Percentiles rank a stretch among this genome's conserved stretches.
phyloP scores from a whole-genome alignment of 768 basidiomycete genomes.

The Tremella fuciformis region DNA sequence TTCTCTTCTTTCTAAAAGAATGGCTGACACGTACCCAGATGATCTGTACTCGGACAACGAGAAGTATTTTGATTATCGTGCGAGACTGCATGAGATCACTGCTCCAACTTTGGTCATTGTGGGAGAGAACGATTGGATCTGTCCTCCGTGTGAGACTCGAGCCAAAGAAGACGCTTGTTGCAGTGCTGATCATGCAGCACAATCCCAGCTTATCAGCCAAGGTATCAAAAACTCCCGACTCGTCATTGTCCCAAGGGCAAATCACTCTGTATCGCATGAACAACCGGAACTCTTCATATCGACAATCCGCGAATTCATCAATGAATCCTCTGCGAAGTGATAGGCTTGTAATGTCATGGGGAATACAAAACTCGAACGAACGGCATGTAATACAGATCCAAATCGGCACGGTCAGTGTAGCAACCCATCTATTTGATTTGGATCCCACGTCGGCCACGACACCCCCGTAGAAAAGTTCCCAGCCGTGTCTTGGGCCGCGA shows the following conservation, averaged over 20 bases:
- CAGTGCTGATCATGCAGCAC: slow-evolving; percentile 11
- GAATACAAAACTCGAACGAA: too few species aligned
- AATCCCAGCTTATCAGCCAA: slow-evolving; percentile 25
- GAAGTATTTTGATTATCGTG: slow-evolving; percentile 28
- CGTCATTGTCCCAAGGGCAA: slow-evolving; percentile 21
- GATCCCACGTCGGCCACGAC: too few species aligned
- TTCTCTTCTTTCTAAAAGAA: background rate
- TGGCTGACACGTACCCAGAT: slow-evolving; percentile 12
- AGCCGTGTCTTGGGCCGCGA: too few species aligned
- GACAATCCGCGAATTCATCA: slow-evolving; percentile 16
- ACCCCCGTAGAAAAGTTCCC: too few species aligned
- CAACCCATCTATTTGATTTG: too few species aligned
- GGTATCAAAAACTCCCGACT: slow-evolving; percentile 18
- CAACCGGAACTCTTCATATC: slow-evolving; percentile 25
- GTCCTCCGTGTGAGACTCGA: slow-evolving; percentile 14
- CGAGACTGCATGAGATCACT: slow-evolving; percentile 17
- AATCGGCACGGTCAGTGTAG: too few species aligned
- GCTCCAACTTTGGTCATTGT: slow-evolving; percentile 26
- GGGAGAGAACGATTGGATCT: slow-evolving; percentile 29
- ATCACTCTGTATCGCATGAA: slow-evolving; percentile 30
- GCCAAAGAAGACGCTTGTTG: background rate
- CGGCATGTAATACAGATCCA: too few species aligned
- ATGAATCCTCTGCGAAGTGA: background rate
- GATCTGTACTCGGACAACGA: slow-evolving; percentile 24
- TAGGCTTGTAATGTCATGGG: too few species aligned